Evolutionary conservation across 768 basidiomycete species (phyloP), one percentile per base, ranked within the genome.

Genomic region (Lactifluus piperatus): DNA sequence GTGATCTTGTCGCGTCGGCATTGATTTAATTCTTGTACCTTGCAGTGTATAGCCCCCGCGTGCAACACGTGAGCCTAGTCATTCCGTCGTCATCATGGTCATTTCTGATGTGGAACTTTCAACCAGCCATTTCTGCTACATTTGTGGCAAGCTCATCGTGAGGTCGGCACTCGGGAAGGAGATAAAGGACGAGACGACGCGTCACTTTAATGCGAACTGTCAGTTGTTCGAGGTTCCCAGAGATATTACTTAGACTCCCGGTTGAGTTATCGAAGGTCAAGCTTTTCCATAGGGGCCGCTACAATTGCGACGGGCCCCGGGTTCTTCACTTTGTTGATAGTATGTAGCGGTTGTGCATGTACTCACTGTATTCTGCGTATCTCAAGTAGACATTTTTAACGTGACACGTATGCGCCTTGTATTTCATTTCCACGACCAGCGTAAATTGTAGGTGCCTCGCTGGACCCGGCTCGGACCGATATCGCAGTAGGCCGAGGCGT

Each of bases 1-100:
- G 51, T 8, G 27, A 30, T 43, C 36, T 29, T 37, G 24, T 10
- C 22, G 18, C 8, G 24, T 45, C 9, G 24, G 5, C n/a, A 18
- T 39, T 7, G 29, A 8, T 8, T 22, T 45, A 32, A 56, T 22
- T 10, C 14, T 11, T 39, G 30, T 34, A 39, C 24, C 10, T 8
- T 14, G 29, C 5, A 83, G 82, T 83, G 80, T 62, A 75, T 76
- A 43, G 71, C 79, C 0, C 79, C 81, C 2, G 80, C 77, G 11
- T 84, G 82, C 68, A 82, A 83, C 62, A 75, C 77, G 69, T 70
- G 48, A 51, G 68, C 3, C 32, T 13, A 4, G 24, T 49, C 24
- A 0, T 11, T 24, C 26, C 39, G 4, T 18, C 5, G 24, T 5
- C 8, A 46, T 27, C 18, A 52, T 30, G 8, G n/a, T 5, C 5